phyloP scores from a whole-genome alignment of 177 flowering plant species.

The Tripterygium wilfordii region DNA sequence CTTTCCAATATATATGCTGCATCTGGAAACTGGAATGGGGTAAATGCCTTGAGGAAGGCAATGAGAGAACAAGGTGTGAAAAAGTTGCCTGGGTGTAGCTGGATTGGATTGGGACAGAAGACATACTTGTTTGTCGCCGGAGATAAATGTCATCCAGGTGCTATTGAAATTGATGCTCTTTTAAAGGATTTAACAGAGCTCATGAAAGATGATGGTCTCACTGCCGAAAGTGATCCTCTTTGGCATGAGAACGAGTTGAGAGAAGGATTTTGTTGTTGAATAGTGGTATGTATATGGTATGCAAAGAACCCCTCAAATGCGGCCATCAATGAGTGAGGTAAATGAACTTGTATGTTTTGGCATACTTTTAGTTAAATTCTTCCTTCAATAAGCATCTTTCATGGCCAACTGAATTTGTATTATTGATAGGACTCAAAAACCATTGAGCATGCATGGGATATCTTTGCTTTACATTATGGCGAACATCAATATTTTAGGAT shows the following conservation, averaged over 20 bases:
- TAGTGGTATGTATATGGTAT: too few relatives aligned
- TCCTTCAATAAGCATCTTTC: too few relatives aligned
- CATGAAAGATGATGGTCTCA: conserved; percentile 36
- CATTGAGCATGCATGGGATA: too few relatives aligned
- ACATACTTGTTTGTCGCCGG: conserved; percentile 65
- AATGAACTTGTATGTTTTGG: too few relatives aligned
- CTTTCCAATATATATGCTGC: conserved; percentile 74
- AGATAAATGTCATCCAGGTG: conserved; percentile 49
- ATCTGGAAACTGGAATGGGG: conserved; percentile 66
- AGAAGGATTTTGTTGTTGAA: too few relatives aligned
- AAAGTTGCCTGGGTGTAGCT: conserved; percentile 81
- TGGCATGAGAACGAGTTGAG: conserved; percentile 7
- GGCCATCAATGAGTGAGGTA: too few relatives aligned
- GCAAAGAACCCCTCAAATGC: too few relatives aligned
- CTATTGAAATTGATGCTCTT: conserved; percentile 35
- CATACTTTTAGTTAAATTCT: too few relatives aligned
- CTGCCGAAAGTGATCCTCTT: conserved; percentile 13
- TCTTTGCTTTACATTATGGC: too few relatives aligned
- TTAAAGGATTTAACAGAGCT: conserved; percentile 37
- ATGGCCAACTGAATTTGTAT: too few relatives aligned
- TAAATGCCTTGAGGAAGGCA: conserved; percentile 46
- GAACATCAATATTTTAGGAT: too few relatives aligned
- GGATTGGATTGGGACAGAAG: conserved; percentile 56
- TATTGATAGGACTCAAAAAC: too few relatives aligned
- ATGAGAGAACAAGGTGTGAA: conserved; percentile 65